phyloP scores from a whole-genome alignment of 495 filamentous ascomycete genomes.

The Penicillium goetzii region DNA sequence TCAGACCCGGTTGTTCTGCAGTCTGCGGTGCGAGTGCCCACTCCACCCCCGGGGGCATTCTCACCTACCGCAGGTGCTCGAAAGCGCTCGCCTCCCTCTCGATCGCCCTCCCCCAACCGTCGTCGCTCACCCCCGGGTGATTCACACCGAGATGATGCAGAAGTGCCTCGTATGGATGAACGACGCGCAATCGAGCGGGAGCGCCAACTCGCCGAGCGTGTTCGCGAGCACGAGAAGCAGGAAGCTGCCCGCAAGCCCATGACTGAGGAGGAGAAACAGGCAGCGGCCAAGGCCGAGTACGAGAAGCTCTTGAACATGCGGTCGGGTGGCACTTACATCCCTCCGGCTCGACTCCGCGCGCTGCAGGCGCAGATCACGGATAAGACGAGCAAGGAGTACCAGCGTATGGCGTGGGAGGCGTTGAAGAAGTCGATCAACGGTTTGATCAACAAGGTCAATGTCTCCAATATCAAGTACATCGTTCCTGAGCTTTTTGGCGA shows the following conservation, averaged over 20 bases:
- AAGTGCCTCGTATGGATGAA: slow-evolving; percentile 55
- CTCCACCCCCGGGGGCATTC: slow-evolving; percentile 61
- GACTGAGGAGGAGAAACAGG: slow-evolving; percentile 84
- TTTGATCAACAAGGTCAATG: slow-evolving; percentile 97
- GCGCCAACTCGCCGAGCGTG: slow-evolving; percentile 63
- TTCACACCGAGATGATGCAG: slow-evolving; percentile 37
- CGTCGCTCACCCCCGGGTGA: slow-evolving; percentile 60
- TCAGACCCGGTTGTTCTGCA: slow-evolving; percentile 58
- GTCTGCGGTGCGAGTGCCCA: slow-evolving; percentile 70
- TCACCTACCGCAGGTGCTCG: slow-evolving; percentile 55
- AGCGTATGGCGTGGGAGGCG: slow-evolving; percentile 99
- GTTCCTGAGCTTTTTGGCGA: slow-evolving; percentile 94
- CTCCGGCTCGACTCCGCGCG: slow-evolving; percentile 85
- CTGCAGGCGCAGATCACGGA: slow-evolving; percentile 97
- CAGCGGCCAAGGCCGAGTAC: slow-evolving; percentile 83
- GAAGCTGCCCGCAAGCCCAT: slow-evolving; percentile 59
- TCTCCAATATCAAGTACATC: slow-evolving; percentile 95
- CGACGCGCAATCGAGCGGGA: slow-evolving; percentile 63
- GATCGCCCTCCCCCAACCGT: slow-evolving; percentile 66
- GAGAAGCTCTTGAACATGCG: slow-evolving; percentile 87
- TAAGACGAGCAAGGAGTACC: slow-evolving; percentile 93
- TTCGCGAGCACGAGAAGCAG: slow-evolving; percentile 57
- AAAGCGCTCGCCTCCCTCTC: slow-evolving; percentile 65
- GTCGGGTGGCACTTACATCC: slow-evolving; percentile 94
- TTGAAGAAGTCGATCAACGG: slow-evolving; percentile 99